Conservation (phyloP, 2,329 filamentous ascomycete genomes). For the Thelonectria discophora region DNA sequence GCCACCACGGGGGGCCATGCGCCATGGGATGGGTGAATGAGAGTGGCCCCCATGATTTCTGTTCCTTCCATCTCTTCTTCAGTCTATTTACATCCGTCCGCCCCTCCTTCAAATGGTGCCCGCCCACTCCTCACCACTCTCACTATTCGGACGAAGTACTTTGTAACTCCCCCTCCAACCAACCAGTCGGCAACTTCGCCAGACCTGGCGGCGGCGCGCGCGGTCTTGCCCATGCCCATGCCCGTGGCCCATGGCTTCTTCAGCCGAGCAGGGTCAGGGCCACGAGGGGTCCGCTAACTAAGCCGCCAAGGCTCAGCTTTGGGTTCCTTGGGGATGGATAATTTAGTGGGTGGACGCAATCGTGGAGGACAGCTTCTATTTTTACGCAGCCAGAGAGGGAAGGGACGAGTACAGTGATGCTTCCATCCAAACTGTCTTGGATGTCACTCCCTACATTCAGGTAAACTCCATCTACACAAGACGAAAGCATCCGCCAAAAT, state of each 20-base stretch:
- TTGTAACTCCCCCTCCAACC: neutral
- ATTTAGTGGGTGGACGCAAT: no score
- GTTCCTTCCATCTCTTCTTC: no score
- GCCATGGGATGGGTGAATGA: slow-evolving; percentile 10
- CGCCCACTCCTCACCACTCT: neutral
- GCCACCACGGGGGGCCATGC: slow-evolving; percentile 26
- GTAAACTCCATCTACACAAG: no score
- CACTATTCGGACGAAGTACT: no score
- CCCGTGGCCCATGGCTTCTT: slow-evolving; percentile 17
- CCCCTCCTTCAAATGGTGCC: neutral
- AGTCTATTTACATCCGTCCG: no score
- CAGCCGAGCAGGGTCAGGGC: slow-evolving; percentile 32
- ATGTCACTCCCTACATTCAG: no score
- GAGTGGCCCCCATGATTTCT: slow-evolving; percentile 11
- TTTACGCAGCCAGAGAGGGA: no score
- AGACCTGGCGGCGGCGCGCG: slow-evolving; percentile 1
- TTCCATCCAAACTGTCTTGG: no score
- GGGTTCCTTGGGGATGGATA: slow-evolving; percentile 13
- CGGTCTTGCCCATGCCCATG: no score
- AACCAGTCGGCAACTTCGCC: slow-evolving; percentile 9
- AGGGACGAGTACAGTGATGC: no score
- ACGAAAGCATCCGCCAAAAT: no score
- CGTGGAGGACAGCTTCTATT: no score
- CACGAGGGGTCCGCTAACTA: slow-evolving; percentile 6
- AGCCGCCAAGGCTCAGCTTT: slow-evolving; percentile 13